These are phyloP conservation scores for Eutrema yunnanense DNA, from an alignment of 345 rosid species.

Conservation along the genomic window DNA sequence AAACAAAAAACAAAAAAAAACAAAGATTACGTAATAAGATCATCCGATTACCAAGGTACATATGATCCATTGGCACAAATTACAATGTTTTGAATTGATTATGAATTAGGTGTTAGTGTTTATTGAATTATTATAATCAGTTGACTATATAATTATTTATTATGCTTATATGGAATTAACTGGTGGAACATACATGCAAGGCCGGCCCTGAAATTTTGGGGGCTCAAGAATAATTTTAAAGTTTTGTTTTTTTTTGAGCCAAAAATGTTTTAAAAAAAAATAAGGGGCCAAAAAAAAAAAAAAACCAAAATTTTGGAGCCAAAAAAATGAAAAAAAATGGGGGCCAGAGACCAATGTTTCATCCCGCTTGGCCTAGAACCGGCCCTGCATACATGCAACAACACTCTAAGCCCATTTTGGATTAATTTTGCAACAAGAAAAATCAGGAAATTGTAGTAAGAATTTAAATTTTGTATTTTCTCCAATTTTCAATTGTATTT, in stretches of 20 bases:
- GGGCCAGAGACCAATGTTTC: no score
- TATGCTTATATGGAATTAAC: not conserved
- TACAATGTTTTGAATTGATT: constrained; percentile 15
- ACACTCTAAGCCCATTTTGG: not conserved
- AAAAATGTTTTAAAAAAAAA: no score
- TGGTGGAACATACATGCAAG: not conserved
- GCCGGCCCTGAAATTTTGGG: no score
- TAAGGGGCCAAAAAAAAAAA: no score
- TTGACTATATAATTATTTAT: constrained; percentile 6
- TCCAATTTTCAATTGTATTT: not conserved
- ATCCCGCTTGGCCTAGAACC: no score
- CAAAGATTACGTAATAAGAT: constrained; percentile 24
- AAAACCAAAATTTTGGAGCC: no score
- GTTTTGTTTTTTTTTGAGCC: no score
- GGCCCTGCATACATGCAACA: not conserved
- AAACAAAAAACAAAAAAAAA: not conserved
- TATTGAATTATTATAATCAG: constrained; percentile 12
- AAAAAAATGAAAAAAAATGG: no score
- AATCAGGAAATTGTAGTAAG: not conserved
- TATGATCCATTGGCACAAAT: constrained; percentile 27
- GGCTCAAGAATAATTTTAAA: no score
- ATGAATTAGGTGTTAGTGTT: constrained; percentile 1
- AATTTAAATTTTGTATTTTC: not conserved
- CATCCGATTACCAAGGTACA: constrained; percentile 9
- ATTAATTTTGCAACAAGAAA: not conserved